phyloP scores from a whole-genome alignment of 106 monocot genomes.

The Cymbidium sinense region DNA sequence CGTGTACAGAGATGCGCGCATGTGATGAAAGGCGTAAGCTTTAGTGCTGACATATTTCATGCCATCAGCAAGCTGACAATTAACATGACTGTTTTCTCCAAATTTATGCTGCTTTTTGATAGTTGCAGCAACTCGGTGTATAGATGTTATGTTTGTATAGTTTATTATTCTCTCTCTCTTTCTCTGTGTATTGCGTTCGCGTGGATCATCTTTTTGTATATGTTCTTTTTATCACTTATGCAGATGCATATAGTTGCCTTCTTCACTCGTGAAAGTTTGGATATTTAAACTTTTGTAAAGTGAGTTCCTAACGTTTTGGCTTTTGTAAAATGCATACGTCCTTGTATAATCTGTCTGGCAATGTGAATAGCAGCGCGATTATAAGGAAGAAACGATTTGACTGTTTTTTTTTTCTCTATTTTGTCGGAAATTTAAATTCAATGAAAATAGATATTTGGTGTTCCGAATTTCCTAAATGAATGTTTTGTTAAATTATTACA shows the following conservation, averaged over 20 bases:
- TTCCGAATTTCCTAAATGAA: too few relatives aligned
- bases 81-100: background rate
- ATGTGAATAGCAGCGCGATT: background rate
- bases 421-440: too few relatives aligned
- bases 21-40: background rate
- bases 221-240: background rate
- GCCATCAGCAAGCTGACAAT: background rate
- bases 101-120: background rate
- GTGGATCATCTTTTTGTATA: background rate
- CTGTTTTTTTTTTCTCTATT: too few relatives aligned
- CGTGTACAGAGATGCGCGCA: background rate
- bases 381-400: too few relatives aligned
- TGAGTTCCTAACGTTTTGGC: background rate
- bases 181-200: background rate
- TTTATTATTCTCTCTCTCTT: background rate
- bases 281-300: background rate
- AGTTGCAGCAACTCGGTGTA: background rate
- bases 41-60: background rate
- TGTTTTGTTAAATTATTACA: too few relatives aligned
- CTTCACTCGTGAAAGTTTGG: background rate
- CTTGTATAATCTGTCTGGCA: background rate
- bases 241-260: background rate
- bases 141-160: background rate
- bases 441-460: too few relatives aligned
- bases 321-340: background rate